These are phyloP conservation scores for Xylaria sp. DNA, from an alignment of 2,329 filamentous ascomycete species.

Conservation along the genomic window DNA sequence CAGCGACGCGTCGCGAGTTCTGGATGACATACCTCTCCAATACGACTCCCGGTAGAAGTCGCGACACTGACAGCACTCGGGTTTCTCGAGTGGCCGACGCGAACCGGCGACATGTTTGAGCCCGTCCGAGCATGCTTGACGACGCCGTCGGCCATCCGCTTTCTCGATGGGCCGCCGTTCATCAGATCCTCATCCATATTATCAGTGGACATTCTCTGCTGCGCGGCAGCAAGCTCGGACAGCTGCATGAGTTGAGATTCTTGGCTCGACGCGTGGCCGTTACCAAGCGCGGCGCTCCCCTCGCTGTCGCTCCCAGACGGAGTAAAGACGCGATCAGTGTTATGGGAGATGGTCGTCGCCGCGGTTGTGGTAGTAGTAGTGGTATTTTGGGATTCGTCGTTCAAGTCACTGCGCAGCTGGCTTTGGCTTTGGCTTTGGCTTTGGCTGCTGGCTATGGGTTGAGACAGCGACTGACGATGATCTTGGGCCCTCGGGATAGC, in stretches of 20 bases:
- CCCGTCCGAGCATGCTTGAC: constrained; percentile 58
- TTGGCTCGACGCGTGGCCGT: constrained; percentile 51
- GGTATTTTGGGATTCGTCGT: constrained; percentile 50
- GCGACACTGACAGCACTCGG: constrained; percentile 67
- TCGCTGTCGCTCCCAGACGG: constrained; percentile 48
- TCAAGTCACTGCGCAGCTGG: constrained; percentile 36
- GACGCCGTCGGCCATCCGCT: constrained; percentile 76
- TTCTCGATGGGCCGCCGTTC: constrained; percentile 52
- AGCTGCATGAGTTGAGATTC: constrained; percentile 60
- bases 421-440: constrained; percentile 33
- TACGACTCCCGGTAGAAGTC: constrained; percentile 67
- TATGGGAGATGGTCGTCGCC: constrained; percentile 43
- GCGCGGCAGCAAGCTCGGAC: constrained; percentile 60
- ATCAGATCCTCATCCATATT: constrained; percentile 41
- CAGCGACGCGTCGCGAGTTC: constrained; percentile 20
- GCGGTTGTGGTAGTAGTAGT: too few species aligned
- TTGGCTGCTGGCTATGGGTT: constrained; percentile 11
- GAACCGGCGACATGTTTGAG: constrained; percentile 51
- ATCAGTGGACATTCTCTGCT: constrained; percentile 47
- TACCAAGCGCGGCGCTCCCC: constrained; percentile 43
- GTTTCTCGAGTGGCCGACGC: constrained; percentile 67
- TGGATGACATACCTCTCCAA: constrained; percentile 70
- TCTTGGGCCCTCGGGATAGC: constrained; percentile 8
- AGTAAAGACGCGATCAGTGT: constrained; percentile 47
- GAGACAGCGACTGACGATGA: constrained; percentile 13